Evolutionary conservation across 331 rosid genomes (phyloP), one percentile per base, ranked within the genome.

Genomic region (Spiraea crenata): DNA sequence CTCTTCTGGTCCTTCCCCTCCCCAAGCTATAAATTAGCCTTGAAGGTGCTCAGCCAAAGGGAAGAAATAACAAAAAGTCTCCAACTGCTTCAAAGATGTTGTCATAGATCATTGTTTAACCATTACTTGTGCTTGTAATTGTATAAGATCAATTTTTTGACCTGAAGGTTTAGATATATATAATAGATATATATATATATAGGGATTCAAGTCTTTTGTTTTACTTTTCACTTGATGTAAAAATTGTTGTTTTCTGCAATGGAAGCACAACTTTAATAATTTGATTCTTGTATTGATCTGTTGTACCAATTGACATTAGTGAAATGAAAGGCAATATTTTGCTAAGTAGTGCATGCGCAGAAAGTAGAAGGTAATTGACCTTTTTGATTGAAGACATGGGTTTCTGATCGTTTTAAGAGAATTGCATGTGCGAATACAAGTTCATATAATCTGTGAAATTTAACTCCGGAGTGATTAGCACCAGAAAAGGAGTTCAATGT

Each of bases 121-220:
- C n/a, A 9, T 11, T 39, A 52, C 54, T 69, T 77, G 49, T 52
- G 37, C 49, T 48, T 72, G 77, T 69, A 72, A 39, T 77, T 79
- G 77, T 79, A 25, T 25, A 65, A 78, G 88, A 67, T 83, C 85
- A 75, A 79, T 68, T 81, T 81, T 85, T 75, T 77, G 71, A 73
- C 78, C 80, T 52, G 5, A 76, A 63, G 81, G 60, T 38, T 72
- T 77, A 63, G 89, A 74, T 72, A 68, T 71, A 66, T 80, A 48
- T 72, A 41, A n/a, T 72, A 71, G 78, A 80, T 67, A 68, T 4
- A 6, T 67, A 82, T 68, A 67, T 76, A 80, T 61, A 71, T 48
- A 37, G 71, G 63, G 80, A 64, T 83, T 51, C 46, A 42, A 35
- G 57, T 74, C 69, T 46, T n/a, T 13, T 54, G 16, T 67, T 56